phyloP scores from a whole-genome alignment of 2,329 filamentous ascomycete species.

The Colletotrichum aenigma region DNA sequence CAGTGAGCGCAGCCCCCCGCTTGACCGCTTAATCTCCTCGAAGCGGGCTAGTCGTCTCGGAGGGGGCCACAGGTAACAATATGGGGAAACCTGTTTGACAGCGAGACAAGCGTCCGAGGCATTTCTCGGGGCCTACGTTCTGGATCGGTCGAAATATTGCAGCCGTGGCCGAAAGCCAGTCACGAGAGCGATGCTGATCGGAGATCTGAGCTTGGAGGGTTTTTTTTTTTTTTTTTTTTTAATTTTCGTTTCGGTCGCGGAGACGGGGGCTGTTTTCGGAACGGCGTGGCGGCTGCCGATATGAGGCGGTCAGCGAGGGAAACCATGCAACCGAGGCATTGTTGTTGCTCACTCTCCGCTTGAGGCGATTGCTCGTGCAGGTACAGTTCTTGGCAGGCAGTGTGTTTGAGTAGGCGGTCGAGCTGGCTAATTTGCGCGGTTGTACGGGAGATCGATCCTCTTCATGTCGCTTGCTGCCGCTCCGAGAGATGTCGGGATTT shows the following conservation, averaged over 20 bases:
- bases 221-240: too few relatives aligned
- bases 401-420: neutral
- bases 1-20: neutral
- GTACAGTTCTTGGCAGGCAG: neutral
- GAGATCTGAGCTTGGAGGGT: neutral
- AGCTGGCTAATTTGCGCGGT: neutral
- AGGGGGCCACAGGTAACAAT: neutral
- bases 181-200: neutral
- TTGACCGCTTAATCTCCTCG: neutral
- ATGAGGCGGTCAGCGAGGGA: neutral
- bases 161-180: neutral
- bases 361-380: neutral
- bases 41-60: neutral
- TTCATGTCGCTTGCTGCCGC: neutral
- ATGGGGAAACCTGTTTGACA: neutral
- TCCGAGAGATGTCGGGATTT: neutral
- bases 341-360: too few relatives aligned
- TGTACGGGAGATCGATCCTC: neutral
- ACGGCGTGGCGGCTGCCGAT: neutral
- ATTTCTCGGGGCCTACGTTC: neutral
- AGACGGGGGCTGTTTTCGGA: slow-evolving; percentile 8
- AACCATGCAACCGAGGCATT: slow-evolving; percentile 2
- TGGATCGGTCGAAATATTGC: slow-evolving; percentile 5
- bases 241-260: neutral
- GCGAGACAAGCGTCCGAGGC: neutral